Evolutionary conservation across 2,329 filamentous ascomycete species (phyloP).

Genomic region (Raffaelea ambrosiae): DNA sequence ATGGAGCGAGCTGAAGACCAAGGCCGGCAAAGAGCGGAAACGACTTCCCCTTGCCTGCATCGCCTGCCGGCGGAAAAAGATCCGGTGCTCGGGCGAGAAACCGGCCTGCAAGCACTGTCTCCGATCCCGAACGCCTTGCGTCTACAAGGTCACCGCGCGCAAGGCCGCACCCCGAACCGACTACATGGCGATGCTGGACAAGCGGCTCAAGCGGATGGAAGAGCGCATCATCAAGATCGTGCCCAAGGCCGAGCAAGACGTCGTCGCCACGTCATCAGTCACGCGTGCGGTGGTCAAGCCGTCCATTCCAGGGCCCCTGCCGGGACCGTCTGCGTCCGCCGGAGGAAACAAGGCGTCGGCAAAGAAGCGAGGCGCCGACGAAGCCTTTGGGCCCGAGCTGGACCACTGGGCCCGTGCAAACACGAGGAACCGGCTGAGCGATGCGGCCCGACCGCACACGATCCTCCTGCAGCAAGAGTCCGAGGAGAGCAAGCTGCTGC

Average conservation of each 20-base stretch:
- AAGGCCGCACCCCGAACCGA: constrained; percentile 93
- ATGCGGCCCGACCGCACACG: neutral
- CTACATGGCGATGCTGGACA: constrained; percentile 99
- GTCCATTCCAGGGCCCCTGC: constrained; percentile 48
- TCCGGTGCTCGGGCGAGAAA: constrained; percentile 94
- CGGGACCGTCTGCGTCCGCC: neutral
- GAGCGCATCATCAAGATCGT: constrained; percentile 94
- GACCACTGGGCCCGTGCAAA: constrained; percentile 68
- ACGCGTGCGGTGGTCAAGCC: constrained; percentile 81
- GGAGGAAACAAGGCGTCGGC: constrained; percentile 38
- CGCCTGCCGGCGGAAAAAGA: constrained; percentile 93
- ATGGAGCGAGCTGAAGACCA: constrained; percentile 80
- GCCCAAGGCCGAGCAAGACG: constrained; percentile 72
- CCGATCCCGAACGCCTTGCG: constrained; percentile 85
- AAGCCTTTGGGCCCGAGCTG: constrained; percentile 76
- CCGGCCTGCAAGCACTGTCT: constrained; percentile 95
- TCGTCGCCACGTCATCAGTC: constrained; percentile 45
- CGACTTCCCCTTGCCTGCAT: constrained; percentile 89
- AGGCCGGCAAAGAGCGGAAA: constrained; percentile 93
- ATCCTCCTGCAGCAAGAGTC: constrained; percentile 52
- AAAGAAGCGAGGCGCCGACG: constrained; percentile 78
- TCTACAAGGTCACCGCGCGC: constrained; percentile 92
- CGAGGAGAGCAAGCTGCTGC: constrained; percentile 69
- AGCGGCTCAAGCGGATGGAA: constrained; percentile 92
- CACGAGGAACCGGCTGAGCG: constrained; percentile 37